Base-by-base conservation (phyloP, 805 yeast genomes). In the Teunomyces kruisii region DNA sequence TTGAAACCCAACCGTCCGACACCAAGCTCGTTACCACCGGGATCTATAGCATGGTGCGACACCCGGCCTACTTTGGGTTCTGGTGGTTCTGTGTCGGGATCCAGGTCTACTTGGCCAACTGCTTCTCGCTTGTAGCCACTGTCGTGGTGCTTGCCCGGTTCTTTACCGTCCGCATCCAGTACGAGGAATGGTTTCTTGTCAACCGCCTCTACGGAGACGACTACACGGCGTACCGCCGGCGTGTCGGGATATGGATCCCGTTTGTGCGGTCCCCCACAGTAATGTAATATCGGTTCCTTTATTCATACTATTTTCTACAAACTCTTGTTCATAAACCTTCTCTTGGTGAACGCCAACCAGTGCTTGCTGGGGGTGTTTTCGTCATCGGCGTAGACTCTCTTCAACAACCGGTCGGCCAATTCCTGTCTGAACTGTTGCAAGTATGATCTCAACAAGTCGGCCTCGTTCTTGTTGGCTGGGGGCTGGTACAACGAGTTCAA, bases 321-420 rank as follows among this genome's bases (percentile, higher is more conserved):
- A 55, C 86, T 80, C 67, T 91, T 88, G 72, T 94, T 94, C 99
- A 94, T 94, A 65, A 94, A 94, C 64, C 88, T 82, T 70, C 96
- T 86, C 71, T 94, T 84, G 32, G 96, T 87, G 67, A 94, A 94
- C 1, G 97, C 96, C 58, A 94, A 71, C 99, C 99, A 94, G 70
- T 79, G 84, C 67, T 92, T 94, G 56, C 92, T 86, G 31, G 99
- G 98, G 22, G 50, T 52, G 8, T 70, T 59, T 41, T 70, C 72
- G 42, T 78, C 81, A 12, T 80, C 86, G 28, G 68, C 75, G 62
- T 87, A 89, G 36, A 94, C 72, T 59, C 90, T 78, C 54, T 76
- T 80, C 53, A 92, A 74, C 61, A 94, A 78, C 51, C 99, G 78
- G 53, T 80, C 78, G 10, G 95, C 87, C 60, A 91, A 74, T 65